Evolutionary conservation across 345 rosid genomes (phyloP).

Genomic region (Dipteronia sinensis): DNA sequence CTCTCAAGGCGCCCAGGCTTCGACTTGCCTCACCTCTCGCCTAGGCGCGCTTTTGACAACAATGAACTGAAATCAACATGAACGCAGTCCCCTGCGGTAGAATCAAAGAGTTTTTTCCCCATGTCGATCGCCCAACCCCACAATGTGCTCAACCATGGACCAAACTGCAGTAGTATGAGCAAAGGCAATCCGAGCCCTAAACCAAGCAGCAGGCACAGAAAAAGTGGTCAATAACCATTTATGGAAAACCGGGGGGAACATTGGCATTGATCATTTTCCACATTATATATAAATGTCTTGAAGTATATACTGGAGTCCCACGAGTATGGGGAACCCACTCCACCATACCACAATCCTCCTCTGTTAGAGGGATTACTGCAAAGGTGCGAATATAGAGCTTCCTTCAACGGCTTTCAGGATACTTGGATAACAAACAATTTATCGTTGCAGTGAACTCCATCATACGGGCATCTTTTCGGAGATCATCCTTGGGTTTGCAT

Average conservation of each 20-base stretch:
- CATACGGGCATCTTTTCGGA: slow-evolving; percentile 99
- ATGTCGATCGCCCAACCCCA: slow-evolving; percentile 95
- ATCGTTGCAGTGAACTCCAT: slow-evolving; percentile 99
- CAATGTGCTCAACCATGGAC: slow-evolving; percentile 99
- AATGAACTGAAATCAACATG: slow-evolving; percentile 86
- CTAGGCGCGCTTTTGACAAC: no score
- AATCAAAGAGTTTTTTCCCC: slow-evolving; percentile 98
- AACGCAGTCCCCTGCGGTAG: slow-evolving; percentile 98
- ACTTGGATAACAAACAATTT: slow-evolving; percentile 83
- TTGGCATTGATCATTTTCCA: slow-evolving; percentile 80
- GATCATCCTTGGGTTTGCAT: slow-evolving; percentile 98
- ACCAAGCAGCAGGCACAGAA: slow-evolving; percentile 99
- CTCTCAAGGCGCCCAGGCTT: no score
- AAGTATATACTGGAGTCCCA: slow-evolving; percentile 89
- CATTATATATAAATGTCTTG: slow-evolving; percentile 79
- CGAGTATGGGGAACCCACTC: slow-evolving; percentile 99
- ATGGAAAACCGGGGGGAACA: slow-evolving; percentile 90
- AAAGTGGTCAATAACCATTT: slow-evolving; percentile 93
- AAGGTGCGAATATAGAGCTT: slow-evolving; percentile 92
- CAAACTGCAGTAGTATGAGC: slow-evolving; percentile 98
- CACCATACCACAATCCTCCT: slow-evolving; percentile 98
- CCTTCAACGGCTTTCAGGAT: slow-evolving; percentile 92
- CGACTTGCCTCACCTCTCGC: no score
- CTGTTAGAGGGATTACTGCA: slow-evolving; percentile 95
- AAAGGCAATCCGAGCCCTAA: slow-evolving; percentile 91